Conservation (phyloP, 208 protist genomes). For the Tritrichomonas musculus region DNA sequence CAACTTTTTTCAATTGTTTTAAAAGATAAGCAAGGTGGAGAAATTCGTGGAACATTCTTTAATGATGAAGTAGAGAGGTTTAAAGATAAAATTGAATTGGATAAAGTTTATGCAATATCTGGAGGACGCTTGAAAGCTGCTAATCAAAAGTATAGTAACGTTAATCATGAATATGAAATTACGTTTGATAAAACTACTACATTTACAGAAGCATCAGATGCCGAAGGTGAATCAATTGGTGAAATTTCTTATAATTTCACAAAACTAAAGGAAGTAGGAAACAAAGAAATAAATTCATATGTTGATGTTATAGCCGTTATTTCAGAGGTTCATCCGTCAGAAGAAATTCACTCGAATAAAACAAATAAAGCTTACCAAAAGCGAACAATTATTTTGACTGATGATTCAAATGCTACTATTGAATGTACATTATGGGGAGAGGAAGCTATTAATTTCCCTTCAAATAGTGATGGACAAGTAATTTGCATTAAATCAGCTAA, state of each 20-base stretch:
- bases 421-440: not conserved
- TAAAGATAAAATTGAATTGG: not conserved
- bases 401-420: not conserved
- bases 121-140: not conserved
- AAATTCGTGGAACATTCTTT: not conserved
- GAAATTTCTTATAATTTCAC: not conserved
- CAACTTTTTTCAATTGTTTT: too few species aligned
- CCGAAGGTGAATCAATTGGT: not conserved
- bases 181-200: not conserved
- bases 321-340: not conserved
- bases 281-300: not conserved
- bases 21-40: too few species aligned
- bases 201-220: not conserved
- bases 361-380: not conserved
- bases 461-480: not conserved
- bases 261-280: not conserved
- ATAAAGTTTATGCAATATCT: not conserved
- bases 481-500: not conserved
- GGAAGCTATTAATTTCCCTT: not conserved
- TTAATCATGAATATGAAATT: not conserved
- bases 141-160: not conserved
- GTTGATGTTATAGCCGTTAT: not conserved
- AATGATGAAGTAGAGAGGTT: not conserved
- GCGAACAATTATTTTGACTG: not conserved
- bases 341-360: not conserved